Percentiles rank a stretch among this genome's conserved stretches.
Evolutionary conservation across 495 filamentous ascomycete species (phyloP).

Genomic region (Lineolata rhizophorae): DNA sequence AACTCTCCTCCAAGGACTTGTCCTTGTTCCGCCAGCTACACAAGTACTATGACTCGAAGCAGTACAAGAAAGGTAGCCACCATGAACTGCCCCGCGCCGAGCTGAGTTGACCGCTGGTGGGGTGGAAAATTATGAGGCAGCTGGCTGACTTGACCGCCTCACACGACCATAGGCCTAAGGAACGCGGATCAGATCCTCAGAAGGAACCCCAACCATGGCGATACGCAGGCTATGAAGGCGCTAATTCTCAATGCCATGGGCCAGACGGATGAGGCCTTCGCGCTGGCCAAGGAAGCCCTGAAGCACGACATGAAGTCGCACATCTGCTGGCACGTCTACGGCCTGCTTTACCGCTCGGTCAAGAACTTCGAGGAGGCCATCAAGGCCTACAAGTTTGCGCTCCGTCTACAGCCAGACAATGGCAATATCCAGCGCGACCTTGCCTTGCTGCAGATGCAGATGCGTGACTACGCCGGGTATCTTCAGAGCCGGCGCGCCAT

Average conservation of each 20-base stretch:
- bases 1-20: constrained; percentile 70
- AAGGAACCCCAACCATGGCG: constrained; percentile 87
- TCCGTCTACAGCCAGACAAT: constrained; percentile 80
- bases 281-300: constrained; percentile 73
- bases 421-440: constrained; percentile 86
- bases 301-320: constrained; percentile 95
- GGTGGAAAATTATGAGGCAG: background rate
- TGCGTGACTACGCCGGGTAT: constrained; percentile 88
- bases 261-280: constrained; percentile 81
- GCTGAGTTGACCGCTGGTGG: constrained; percentile 1
- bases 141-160: too few relatives aligned
- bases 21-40: constrained; percentile 86
- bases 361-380: constrained; percentile 99
- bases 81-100: constrained; percentile 1
- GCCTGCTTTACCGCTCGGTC: constrained; percentile 71
- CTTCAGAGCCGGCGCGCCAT: constrained; percentile 68
- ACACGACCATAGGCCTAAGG: constrained; percentile 44
- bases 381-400: constrained; percentile 91
- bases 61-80: constrained; percentile 73
- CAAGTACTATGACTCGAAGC: constrained; percentile 90
- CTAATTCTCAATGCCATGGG: constrained; percentile 83
- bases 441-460: constrained; percentile 82
- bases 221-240: constrained; percentile 97
- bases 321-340: constrained; percentile 98
- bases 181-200: constrained; percentile 82